phyloP scores from a whole-genome alignment of 305 asterid species.

The Solanum hybrid region DNA sequence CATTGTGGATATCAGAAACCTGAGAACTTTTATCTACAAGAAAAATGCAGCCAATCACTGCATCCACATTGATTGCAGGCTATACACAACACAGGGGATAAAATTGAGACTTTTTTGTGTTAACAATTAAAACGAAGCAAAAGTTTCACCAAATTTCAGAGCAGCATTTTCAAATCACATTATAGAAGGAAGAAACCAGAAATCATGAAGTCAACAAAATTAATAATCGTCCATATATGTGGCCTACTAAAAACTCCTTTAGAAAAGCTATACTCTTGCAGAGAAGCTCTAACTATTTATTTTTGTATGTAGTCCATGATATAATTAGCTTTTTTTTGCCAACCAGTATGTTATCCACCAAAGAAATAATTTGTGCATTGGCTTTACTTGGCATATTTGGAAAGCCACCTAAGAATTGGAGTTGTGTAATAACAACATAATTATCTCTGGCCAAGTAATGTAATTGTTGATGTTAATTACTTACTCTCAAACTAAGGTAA shows the following conservation, averaged over 20 bases:
- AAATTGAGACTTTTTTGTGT: not conserved
- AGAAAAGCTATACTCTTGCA: not conserved
- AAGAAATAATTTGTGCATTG: not conserved
- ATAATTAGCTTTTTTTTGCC: not conserved
- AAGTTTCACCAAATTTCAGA: not conserved
- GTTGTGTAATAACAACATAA: not conserved
- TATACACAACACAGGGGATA: not conserved
- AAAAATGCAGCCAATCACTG: not conserved
- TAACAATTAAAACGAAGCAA: not conserved
- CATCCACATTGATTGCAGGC: not conserved
- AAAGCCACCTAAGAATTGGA: not conserved
- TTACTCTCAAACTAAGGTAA: not conserved
- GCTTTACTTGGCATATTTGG: not conserved
- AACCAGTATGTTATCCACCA: not conserved
- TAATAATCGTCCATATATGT: not conserved
- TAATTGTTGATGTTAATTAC: not conserved
- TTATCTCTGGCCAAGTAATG: not conserved
- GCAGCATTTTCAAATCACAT: not conserved
- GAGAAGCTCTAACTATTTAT: not conserved
- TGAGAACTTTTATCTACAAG: not conserved
- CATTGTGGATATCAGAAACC: not conserved
- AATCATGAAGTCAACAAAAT: not conserved
- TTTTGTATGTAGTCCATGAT: not conserved
- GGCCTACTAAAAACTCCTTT: not conserved
- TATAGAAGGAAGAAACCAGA: not conserved